These are phyloP conservation scores for Mycena sp. DNA, from an alignment of 1,284 basidiomycete species.

Conservation along the genomic window DNA sequence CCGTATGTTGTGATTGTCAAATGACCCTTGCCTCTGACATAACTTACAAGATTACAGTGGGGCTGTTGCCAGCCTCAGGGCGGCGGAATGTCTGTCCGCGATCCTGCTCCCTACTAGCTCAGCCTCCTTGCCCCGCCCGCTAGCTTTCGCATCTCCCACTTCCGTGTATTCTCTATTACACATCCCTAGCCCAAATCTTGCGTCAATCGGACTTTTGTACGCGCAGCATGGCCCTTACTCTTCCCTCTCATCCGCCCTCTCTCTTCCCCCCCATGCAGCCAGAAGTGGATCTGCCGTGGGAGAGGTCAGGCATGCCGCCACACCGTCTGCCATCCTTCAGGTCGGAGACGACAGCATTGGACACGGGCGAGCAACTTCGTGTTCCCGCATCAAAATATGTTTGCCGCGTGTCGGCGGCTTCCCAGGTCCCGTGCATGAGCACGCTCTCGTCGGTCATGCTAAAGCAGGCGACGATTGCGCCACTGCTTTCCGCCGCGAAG, in stretches of 20 bases:
- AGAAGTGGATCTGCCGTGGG: background rate
- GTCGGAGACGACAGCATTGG: background rate
- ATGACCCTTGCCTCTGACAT: too few relatives aligned
- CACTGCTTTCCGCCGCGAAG: slow-evolving; percentile 39
- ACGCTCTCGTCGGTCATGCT: slow-evolving; percentile 33
- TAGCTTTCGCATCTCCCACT: slow-evolving; percentile 18
- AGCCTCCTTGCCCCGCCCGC: background rate
- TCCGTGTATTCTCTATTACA: slow-evolving; percentile 25
- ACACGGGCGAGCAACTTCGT: background rate
- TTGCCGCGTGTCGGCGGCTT: background rate
- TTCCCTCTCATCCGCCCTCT: background rate
- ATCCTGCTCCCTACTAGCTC: slow-evolving; percentile 13
- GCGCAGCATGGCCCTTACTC: slow-evolving; percentile 8
- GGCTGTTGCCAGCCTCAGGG: too few relatives aligned
- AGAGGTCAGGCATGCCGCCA: slow-evolving; percentile 6
- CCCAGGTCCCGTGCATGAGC: slow-evolving; percentile 8
- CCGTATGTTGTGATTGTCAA: too few relatives aligned
- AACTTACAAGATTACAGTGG: too few relatives aligned
- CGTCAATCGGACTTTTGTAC: slow-evolving; percentile 2
- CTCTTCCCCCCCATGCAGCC: background rate
- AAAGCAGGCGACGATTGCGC: too few relatives aligned
- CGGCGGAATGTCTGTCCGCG: background rate
- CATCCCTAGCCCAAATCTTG: background rate
- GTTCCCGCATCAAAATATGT: background rate
- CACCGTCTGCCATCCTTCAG: slow-evolving; percentile 19